phyloP scores from a whole-genome alignment of 345 rosid genomes.

The Kandelia obovata region DNA sequence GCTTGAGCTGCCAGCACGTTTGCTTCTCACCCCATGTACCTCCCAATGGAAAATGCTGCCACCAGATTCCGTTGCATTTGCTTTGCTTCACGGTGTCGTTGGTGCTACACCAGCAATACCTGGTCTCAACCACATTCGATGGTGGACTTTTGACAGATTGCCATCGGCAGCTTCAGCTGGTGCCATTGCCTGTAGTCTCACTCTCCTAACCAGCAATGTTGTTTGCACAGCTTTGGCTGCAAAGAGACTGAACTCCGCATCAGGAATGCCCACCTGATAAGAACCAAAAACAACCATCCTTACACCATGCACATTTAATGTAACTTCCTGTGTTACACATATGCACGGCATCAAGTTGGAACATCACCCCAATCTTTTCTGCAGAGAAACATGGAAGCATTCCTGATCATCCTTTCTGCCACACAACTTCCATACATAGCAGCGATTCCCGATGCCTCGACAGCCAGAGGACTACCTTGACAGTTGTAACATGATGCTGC shows the following conservation, averaged over 20 bases:
- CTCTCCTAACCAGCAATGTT: conserved; percentile 33
- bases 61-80: conserved; percentile 84
- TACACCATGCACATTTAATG: conserved; percentile 43
- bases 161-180: conserved; percentile 76
- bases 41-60: conserved; percentile 95
- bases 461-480: conserved; percentile 17
- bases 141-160: conserved; percentile 52
- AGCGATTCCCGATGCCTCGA: conserved; percentile 47
- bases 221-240: conserved; percentile 67
- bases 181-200: conserved; percentile 78
- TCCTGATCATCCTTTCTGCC: conserved; percentile 68
- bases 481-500: not conserved
- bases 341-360: conserved; percentile 85
- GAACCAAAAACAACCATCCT: conserved; percentile 2
- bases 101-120: conserved; percentile 71
- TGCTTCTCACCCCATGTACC: conserved; percentile 62
- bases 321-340: conserved; percentile 11
- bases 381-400: conserved; percentile 98
- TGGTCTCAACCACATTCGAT: conserved; percentile 63
- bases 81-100: conserved; percentile 79
- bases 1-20: conserved; percentile 72
- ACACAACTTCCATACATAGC: conserved; percentile 75
- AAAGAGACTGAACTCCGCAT: conserved; percentile 71
- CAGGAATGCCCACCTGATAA: conserved; percentile 78
- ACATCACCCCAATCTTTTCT: conserved; percentile 30